These are phyloP conservation scores for Calonectria leucothoes DNA, from an alignment of 2,329 filamentous ascomycete species.

Conservation along the genomic window DNA sequence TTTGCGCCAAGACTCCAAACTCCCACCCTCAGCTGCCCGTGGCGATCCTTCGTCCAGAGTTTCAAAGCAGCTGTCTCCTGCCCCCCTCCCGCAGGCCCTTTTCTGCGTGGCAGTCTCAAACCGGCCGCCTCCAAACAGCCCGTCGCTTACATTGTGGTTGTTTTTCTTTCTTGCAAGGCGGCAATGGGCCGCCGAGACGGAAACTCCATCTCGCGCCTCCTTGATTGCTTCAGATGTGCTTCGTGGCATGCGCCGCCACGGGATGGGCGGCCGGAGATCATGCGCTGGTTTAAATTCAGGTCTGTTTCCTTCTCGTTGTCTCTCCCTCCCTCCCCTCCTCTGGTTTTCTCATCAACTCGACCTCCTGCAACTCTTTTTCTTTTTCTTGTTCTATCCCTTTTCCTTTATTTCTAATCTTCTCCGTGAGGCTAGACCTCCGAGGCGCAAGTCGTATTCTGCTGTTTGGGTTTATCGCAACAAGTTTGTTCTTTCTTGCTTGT, in stretches of 20 bases:
- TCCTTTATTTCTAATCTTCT: conserved; percentile 32
- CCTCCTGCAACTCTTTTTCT: conserved; percentile 34
- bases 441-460: conserved; percentile 45
- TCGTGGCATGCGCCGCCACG: conserved; percentile 20
- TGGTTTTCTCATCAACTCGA: conserved; percentile 32
- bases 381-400: conserved; percentile 37
- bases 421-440: conserved; percentile 45
- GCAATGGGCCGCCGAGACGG: conserved; percentile 21
- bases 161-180: background rate
- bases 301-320: conserved; percentile 40
- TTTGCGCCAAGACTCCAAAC: conserved; percentile 6
- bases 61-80: conserved; percentile 3
- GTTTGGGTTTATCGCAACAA: background rate
- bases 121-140: background rate
- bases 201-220: conserved; percentile 27
- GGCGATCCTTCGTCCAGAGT: conserved; percentile 18
- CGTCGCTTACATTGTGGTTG: background rate
- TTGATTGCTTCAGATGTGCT: conserved; percentile 42
- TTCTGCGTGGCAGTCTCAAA: background rate
- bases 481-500: conserved; percentile 4
- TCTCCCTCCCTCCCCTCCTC: conserved; percentile 26
- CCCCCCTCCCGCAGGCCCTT: background rate
- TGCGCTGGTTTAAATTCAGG: conserved; percentile 54
- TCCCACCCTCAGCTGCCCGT: conserved; percentile 19
- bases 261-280: background rate